Evolutionary conservation across 331 rosid species (phyloP), one percentile per base, ranked within the genome.

Genomic region (Spiraea crenata): DNA sequence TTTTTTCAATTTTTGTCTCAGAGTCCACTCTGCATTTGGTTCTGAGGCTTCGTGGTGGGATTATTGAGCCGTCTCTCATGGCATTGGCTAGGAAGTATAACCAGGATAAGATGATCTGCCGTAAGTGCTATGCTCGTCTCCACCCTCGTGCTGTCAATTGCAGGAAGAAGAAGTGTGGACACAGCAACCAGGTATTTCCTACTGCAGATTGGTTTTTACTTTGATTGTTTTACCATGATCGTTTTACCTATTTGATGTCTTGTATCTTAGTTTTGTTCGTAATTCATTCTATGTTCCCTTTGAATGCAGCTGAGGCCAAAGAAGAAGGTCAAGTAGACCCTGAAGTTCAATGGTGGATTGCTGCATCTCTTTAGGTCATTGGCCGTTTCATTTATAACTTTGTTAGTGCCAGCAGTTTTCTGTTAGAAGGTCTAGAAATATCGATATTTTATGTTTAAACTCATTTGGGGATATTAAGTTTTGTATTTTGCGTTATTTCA

Each of bases 101-200:
- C 63, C 98, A 93, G 76, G 98, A 93, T 35, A 93, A 93, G 85
- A 93, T 57, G 73, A 93, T 93, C 63, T 93, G 98, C 82, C 97
- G 98, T 89, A 93, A 93, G 98, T 93, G 98, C 39, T 93, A 93
- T 59, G 98, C 98, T 3, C 96, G 99, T 31, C 62, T 95, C 63
- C 99, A 95, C 83, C 99, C 99, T 3, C 97, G 99, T 67, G 99
- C 99, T 13, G 99, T 95, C 63, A 95, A 95, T 89, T 95, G 97
- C 96, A 89, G 99, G 90, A 95, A 91, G 75, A 95, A 95, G 96
- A 95, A 95, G 85, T 95, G 99, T 80, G 99, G 99, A 41, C 99
- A 95, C 87, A 95, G 97, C 96, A 93, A 93, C 96, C 98, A 93
- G 97, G 98, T 88, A 64, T 16, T 0, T 51, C 44, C 45, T 51